Percentiles rank a stretch among this genome's conserved stretches.
Evolutionary conservation across 2,329 filamentous ascomycete species (phyloP).

Genomic region (Plectosphaerella sp.): DNA sequence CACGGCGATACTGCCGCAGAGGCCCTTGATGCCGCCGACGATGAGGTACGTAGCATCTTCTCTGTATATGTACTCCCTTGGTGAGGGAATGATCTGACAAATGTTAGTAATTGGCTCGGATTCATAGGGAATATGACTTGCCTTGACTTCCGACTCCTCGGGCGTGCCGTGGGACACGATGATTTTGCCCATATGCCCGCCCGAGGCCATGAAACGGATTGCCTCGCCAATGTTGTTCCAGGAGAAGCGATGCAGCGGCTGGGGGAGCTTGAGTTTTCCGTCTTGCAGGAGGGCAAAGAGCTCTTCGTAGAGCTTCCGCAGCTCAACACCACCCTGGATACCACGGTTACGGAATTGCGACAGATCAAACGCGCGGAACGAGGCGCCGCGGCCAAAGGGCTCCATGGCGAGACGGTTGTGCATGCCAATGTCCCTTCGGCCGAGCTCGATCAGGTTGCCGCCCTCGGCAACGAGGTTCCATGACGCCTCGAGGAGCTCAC

Average conservation of each 20-base stretch:
- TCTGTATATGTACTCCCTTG: constrained; percentile 6
- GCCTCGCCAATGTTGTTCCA: constrained; percentile 21
- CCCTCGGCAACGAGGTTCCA: not conserved
- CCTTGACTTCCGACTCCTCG: not conserved
- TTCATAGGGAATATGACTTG: too few species aligned
- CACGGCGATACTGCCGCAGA: constrained; percentile 26
- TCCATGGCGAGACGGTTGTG: constrained; percentile 18
- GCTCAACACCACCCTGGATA: too few species aligned
- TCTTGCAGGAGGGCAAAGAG: not conserved
- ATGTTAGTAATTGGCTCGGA: too few species aligned
- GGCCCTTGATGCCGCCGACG: constrained; percentile 29
- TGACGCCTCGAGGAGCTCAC: constrained; percentile 12
- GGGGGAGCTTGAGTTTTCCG: not conserved
- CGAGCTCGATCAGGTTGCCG: constrained; percentile 27
- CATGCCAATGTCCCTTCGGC: constrained; percentile 19
- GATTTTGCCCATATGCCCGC: constrained; percentile 36
- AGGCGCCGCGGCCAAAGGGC: not conserved
- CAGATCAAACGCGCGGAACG: not conserved
- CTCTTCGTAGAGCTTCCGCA: not conserved
- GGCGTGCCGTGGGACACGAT: constrained; percentile 12
- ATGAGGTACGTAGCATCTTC: constrained; percentile 26
- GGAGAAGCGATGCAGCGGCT: not conserved
- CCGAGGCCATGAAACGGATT: constrained; percentile 33
- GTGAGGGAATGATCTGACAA: not conserved
- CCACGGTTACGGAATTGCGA: not conserved